Evolutionary conservation across 768 basidiomycete genomes (phyloP).

Genomic region (Pulveroboletus sp.): DNA sequence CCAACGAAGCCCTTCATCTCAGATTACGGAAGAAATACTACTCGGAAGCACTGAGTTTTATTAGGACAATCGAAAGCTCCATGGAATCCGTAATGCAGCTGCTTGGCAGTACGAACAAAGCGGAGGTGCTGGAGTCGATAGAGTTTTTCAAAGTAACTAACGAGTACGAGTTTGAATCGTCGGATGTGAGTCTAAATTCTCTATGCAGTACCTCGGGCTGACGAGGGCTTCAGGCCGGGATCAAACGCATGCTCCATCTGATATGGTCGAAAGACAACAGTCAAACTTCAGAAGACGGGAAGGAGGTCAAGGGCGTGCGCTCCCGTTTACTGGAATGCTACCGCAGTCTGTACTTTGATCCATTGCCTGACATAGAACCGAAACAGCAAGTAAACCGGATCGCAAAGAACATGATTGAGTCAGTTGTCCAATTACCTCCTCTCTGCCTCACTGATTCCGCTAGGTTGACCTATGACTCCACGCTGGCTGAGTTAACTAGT

Average conservation of each 20-base stretch:
- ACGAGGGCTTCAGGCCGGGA: slow-evolving; percentile 56
- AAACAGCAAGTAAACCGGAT: slow-evolving; percentile 91
- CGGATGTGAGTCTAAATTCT: slow-evolving; percentile 50
- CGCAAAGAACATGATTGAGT: slow-evolving; percentile 98
- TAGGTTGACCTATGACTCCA: slow-evolving; percentile 89
- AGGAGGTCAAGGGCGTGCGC: slow-evolving; percentile 85
- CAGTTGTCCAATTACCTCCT: slow-evolving; percentile 19
- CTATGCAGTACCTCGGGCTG: not conserved
- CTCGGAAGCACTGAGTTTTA: slow-evolving; percentile 81
- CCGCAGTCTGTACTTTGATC: slow-evolving; percentile 83
- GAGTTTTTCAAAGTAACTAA: slow-evolving; percentile 85
- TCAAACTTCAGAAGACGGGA: slow-evolving; percentile 69
- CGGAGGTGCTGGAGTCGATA: slow-evolving; percentile 81
- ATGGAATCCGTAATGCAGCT: slow-evolving; percentile 73
- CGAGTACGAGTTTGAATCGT: slow-evolving; percentile 76
- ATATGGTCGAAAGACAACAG: slow-evolving; percentile 96
- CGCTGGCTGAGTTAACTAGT: slow-evolving; percentile 92
- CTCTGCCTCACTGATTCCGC: not conserved
- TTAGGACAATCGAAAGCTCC: slow-evolving; percentile 62
- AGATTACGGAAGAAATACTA: slow-evolving; percentile 84
- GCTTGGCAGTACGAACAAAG: slow-evolving; percentile 82
- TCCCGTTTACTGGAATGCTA: slow-evolving; percentile 89
- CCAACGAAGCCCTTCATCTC: slow-evolving; percentile 61
- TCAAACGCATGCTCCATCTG: slow-evolving; percentile 95
- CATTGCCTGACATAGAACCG: slow-evolving; percentile 65